A percentile compares a stretch with the other conserved stretches of the same genome.
These are phyloP conservation scores for Populus deltoides DNA, from an alignment of 345 rosid species.

Conservation along the genomic window DNA sequence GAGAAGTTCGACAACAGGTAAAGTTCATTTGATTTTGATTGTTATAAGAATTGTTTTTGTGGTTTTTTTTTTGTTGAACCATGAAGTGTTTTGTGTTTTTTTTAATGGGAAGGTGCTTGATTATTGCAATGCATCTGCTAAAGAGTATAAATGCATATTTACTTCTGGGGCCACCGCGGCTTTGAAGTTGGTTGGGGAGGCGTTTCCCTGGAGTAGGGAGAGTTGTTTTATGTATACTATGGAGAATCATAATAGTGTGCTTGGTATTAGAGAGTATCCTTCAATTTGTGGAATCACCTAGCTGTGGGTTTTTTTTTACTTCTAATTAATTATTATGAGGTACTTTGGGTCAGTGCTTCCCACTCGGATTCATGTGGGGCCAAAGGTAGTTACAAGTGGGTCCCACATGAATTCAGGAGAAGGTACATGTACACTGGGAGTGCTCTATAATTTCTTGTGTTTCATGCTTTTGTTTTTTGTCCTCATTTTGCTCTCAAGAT, in stretches of 20 bases:
- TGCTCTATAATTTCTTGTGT: background rate
- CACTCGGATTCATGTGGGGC: background rate
- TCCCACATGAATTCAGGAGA: too few relatives aligned
- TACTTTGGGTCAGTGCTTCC: background rate
- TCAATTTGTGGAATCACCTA: background rate
- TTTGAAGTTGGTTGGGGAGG: constrained; percentile 83
- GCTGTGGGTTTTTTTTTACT: background rate
- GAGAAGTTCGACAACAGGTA: constrained; percentile 85
- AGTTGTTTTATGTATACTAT: constrained; percentile 76
- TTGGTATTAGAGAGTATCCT: constrained; percentile 98
- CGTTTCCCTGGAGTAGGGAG: constrained; percentile 75
- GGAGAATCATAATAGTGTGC: constrained; percentile 98
- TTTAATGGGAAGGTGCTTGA: constrained; percentile 64
- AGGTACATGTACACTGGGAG: too few relatives aligned
- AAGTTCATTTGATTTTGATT: background rate
- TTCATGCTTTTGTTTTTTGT: background rate
- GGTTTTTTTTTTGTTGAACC: background rate
- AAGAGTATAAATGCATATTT: constrained; percentile 79
- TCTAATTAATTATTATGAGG: background rate
- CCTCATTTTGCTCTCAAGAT: constrained; percentile 1
- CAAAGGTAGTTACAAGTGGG: too few relatives aligned
- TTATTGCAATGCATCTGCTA: constrained; percentile 77
- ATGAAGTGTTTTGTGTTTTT: background rate
- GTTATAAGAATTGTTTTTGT: background rate
- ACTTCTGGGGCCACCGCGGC: constrained; percentile 98